phyloP scores from a whole-genome alignment of 176 grass and related monocot genomes.

The Guadua angustifolia region DNA sequence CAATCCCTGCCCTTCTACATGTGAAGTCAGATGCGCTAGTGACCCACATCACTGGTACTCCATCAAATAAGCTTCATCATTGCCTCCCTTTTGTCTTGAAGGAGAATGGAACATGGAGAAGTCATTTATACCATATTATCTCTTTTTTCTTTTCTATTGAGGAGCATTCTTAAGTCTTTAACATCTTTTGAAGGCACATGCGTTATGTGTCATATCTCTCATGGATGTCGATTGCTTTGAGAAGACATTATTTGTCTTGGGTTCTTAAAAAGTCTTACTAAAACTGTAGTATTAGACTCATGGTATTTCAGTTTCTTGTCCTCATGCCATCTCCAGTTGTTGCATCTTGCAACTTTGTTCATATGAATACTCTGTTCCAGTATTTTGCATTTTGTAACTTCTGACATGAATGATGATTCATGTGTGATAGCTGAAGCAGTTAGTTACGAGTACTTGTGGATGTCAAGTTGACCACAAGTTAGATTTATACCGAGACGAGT shows the following conservation, averaged over 20 bases:
- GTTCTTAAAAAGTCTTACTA: conserved; percentile 33
- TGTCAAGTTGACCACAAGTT: background rate
- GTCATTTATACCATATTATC: background rate
- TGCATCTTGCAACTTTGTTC: background rate
- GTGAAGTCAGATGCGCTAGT: background rate
- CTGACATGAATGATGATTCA: background rate
- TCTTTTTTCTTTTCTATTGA: background rate
- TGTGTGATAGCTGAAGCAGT: background rate
- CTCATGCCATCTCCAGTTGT: conserved; percentile 13
- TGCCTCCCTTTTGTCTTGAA: conserved; percentile 5
- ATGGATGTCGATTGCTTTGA: conserved; percentile 39
- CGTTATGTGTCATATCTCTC: conserved; percentile 25
- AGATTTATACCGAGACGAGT: background rate
- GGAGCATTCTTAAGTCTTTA: background rate
- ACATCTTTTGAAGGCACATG: conserved; percentile 33
- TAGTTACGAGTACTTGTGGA: background rate
- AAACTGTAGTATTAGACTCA: conserved; percentile 34
- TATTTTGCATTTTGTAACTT: background rate
- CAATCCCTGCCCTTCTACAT: background rate
- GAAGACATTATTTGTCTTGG: conserved; percentile 42
- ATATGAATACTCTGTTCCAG: background rate
- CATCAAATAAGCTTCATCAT: conserved; percentile 28
- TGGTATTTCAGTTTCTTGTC: conserved; percentile 18
- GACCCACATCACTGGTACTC: background rate
- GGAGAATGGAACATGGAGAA: background rate